A percentile compares a stretch with the other conserved stretches of the same genome.
Conservation (phyloP, 2,329 filamentous ascomycete species). For the Amesomyces nigricolor region DNA sequence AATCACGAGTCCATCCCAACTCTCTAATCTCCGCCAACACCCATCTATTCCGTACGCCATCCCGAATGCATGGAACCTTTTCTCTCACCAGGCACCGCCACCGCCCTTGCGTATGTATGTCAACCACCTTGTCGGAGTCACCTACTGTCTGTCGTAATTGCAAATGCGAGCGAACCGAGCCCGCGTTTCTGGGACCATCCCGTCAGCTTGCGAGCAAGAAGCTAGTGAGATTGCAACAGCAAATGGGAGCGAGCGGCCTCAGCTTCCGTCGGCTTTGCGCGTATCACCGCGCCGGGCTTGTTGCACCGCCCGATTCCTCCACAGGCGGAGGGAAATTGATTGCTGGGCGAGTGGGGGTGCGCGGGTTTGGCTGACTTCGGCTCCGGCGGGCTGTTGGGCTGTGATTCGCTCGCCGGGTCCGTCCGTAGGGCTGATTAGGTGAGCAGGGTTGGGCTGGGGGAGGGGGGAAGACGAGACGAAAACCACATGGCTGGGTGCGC, state of each 20-base stretch:
- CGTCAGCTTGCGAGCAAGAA: conserved; percentile 7
- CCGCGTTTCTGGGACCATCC: not conserved
- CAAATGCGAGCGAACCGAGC: not conserved
- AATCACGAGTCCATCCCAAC: not conserved
- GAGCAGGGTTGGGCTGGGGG: too few species aligned
- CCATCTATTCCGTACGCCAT: too few species aligned
- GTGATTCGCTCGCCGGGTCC: conserved; percentile 11
- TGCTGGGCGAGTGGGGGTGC: not conserved
- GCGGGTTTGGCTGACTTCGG: not conserved
- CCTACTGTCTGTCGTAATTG: not conserved
- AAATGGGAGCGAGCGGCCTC: not conserved
- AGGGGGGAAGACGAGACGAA: not conserved
- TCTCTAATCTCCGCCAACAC: conserved; percentile 1
- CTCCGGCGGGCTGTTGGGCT: not conserved
- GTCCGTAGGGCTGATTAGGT: conserved; percentile 16
- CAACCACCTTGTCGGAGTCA: not conserved
- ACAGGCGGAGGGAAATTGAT: not conserved
- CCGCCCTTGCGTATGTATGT: not conserved
- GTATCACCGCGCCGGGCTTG: conserved; percentile 3
- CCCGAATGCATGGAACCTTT: conserved; percentile 4
- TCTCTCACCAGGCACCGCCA: not conserved
- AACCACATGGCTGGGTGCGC: conserved; percentile 7
- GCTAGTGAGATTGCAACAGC: not conserved
- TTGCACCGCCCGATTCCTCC: not conserved
- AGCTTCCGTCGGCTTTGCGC: not conserved